Evolutionary conservation across 148 eudicot species (phyloP), one percentile per base, ranked within the genome.

Genomic region (Gaultheria prostrata): DNA sequence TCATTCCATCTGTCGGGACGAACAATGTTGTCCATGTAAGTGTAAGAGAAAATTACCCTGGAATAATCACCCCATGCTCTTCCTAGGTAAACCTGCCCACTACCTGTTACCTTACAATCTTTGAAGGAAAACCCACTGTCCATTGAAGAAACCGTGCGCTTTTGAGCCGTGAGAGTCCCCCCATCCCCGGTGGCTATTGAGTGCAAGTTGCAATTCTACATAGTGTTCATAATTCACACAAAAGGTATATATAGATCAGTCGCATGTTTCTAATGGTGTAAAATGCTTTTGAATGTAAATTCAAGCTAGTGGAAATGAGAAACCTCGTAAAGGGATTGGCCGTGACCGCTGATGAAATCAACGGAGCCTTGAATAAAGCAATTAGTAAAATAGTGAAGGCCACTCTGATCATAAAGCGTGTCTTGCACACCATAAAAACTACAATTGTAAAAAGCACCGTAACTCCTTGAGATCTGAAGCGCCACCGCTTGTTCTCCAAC

Each of bases 11-110:
- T 95, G 56, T 89, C 90, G 57, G 97, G 93, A 24, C 87, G 88
- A 77, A 93, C 91, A 49, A 89, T 59, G 17, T 77, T 88, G 77
- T 91, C 95, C 85, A 92, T 83, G 82, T 87, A 93, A 0, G 95
- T 89, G 85, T 88, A 93, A 17, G 95, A 91, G 82, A 90, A 92
- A 6, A 93, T 87, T 8, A 93, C 95, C 35, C 95, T 86, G 0
- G 97, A 93, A 71, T 89, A 89, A 46, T 90, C 90, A 30, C 92
- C 95, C 97, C 97, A 93, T 35, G 97, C 92, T 77, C 97, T 88
- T 51, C 97, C 97, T 11, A 93, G 85, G 85, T 91, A 91, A 3
- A 92, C 85, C 24, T n/a, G 65, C 28, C 93, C 92, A 53, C 83
- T 89, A 2, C 93, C 92, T 12, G 89, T 91, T 21, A 93, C 87